Evolutionary conservation across 768 basidiomycete genomes (phyloP).

Genomic region (Hortiboletus flavorubellus): DNA sequence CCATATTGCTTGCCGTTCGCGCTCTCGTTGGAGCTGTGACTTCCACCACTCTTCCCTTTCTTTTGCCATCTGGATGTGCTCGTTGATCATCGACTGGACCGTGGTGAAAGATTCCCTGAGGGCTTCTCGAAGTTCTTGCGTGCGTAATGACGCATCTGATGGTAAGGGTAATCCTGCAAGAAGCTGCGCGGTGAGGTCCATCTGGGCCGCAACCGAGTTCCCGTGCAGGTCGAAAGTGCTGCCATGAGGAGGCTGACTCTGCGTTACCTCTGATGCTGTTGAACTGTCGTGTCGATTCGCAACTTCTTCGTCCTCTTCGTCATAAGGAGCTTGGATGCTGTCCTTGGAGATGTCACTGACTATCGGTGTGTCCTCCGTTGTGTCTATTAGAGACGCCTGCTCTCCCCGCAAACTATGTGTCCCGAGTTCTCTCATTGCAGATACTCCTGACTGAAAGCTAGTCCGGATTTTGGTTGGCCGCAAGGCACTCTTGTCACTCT

Average conservation of each 20-base stretch:
- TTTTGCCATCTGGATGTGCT: constrained; percentile 65
- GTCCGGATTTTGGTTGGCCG: constrained; percentile 29
- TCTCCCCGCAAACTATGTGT: constrained; percentile 24
- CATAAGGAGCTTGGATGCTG: constrained; percentile 26
- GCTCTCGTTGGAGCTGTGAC: constrained; percentile 60
- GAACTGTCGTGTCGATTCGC: constrained; percentile 43
- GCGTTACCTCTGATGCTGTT: constrained; percentile 41
- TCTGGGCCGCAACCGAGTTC: constrained; percentile 67
- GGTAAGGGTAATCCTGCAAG: constrained; percentile 44
- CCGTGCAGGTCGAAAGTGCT: constrained; percentile 61
- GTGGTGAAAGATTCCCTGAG: constrained; percentile 57
- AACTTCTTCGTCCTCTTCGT: constrained; percentile 28
- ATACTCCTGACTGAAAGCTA: constrained; percentile 31
- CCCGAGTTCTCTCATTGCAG: constrained; percentile 23
- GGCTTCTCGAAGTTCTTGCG: constrained; percentile 42
- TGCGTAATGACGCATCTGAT: constrained; percentile 25
- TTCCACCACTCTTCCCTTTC: constrained; percentile 84
- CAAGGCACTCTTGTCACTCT: constrained; percentile 45
- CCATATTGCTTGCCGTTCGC: constrained; percentile 69
- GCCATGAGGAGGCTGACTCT: constrained; percentile 52
- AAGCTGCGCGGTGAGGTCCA: constrained; percentile 72
- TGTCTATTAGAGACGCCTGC: constrained; percentile 23
- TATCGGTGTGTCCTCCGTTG: constrained; percentile 10
- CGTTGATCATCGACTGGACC: constrained; percentile 57
- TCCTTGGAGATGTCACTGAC: constrained; percentile 12